Conservation (phyloP, 2,329 filamentous ascomycete species). For the Akanthomyces lecanii region DNA sequence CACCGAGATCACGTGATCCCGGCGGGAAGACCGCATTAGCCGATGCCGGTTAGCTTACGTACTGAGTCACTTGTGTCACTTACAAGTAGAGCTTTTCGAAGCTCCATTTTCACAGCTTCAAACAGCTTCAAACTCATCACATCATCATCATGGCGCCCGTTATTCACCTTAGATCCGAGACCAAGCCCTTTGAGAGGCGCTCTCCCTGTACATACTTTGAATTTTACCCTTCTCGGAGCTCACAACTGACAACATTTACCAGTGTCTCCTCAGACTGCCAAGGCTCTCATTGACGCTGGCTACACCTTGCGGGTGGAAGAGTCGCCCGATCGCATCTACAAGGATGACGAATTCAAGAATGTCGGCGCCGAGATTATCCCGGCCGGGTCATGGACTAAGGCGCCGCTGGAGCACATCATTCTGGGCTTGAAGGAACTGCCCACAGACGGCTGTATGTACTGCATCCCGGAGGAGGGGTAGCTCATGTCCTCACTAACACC, state of each 20-base stretch:
- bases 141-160: slow-evolving; percentile 15
- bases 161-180: slow-evolving; percentile 19
- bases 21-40: slow-evolving; percentile 7
- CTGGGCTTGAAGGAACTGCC: slow-evolving; percentile 75
- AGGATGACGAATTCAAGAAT: slow-evolving; percentile 55
- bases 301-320: slow-evolving; percentile 65
- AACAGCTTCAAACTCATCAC: slow-evolving; percentile 1
- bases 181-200: slow-evolving; percentile 19
- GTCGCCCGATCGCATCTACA: slow-evolving; percentile 60
- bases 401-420: slow-evolving; percentile 64
- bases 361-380: slow-evolving; percentile 62
- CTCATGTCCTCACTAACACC: neutral
- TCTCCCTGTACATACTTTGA: slow-evolving; percentile 12
- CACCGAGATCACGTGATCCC: neutral
- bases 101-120: neutral
- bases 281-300: slow-evolving; percentile 58
- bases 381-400: slow-evolving; percentile 63
- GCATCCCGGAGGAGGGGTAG: neutral
- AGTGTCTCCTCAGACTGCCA: slow-evolving; percentile 26
- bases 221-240: neutral
- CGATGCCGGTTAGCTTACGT: neutral
- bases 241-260: neutral
- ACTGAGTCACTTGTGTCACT: slow-evolving; percentile 5
- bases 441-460: slow-evolving; percentile 56
- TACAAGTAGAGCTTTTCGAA: slow-evolving; percentile 4